These are phyloP conservation scores for Magnolia kwangsiensis DNA, from an alignment of 164 flowering plant genomes.

Conservation along the genomic window DNA sequence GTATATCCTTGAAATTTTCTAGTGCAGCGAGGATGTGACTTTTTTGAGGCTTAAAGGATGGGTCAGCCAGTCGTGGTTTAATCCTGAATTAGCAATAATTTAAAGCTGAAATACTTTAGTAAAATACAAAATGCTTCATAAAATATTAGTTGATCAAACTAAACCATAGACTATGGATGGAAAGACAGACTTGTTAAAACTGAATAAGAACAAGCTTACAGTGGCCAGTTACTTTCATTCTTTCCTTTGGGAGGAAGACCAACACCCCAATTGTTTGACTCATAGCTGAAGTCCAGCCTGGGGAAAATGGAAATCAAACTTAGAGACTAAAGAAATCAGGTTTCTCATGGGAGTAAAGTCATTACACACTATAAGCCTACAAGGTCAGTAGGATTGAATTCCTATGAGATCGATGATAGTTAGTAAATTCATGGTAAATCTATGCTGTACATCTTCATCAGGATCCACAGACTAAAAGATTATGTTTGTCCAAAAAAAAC, in stretches of 20 bases:
- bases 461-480: neutral
- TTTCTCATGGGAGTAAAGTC: neutral
- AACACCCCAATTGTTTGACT: slow-evolving; percentile 88
- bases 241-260: slow-evolving; percentile 92
- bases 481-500: neutral
- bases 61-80: slow-evolving; percentile 74
- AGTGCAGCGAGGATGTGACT: slow-evolving; percentile 72
- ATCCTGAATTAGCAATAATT: slow-evolving; percentile 44
- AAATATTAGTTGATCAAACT: slow-evolving; percentile 2
- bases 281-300: slow-evolving; percentile 86
- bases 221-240: slow-evolving; percentile 81
- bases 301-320: slow-evolving; percentile 5
- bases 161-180: neutral
- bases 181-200: neutral
- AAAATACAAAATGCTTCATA: slow-evolving; percentile 1
- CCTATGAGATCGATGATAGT: neutral
- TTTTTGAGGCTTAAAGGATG: slow-evolving; percentile 72
- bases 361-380: no score
- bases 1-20: slow-evolving; percentile 53
- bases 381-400: neutral
- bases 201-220: slow-evolving; percentile 45
- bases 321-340: neutral
- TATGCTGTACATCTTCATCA: neutral
- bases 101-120: neutral
- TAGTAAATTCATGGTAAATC: neutral